A percentile compares a stretch with the other conserved stretches of the same genome.
Evolutionary conservation across 2,329 filamentous ascomycete genomes (phyloP).

Genomic region (Zymoseptoria brevis): DNA sequence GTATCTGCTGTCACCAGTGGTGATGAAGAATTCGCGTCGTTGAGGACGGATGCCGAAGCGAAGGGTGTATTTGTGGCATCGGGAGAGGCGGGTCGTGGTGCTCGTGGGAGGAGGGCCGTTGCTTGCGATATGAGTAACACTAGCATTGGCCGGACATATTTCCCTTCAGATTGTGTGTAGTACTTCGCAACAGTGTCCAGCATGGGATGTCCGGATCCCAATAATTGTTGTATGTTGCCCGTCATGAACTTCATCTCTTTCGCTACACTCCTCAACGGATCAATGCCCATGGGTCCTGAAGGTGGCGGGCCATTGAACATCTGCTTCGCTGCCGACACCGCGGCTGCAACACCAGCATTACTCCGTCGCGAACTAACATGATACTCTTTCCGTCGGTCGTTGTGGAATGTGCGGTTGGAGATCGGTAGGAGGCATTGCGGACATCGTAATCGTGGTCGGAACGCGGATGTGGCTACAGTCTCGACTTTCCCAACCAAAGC

Average conservation of each 20-base stretch:
- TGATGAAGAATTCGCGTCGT: slow-evolving; percentile 71
- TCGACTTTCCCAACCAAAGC: slow-evolving; percentile 26
- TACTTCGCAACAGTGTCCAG: slow-evolving; percentile 95
- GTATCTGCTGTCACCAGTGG: slow-evolving; percentile 44
- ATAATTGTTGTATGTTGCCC: slow-evolving; percentile 84
- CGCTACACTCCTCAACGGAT: slow-evolving; percentile 81
- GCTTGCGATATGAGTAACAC: slow-evolving; percentile 95
- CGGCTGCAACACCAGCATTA: slow-evolving; percentile 62
- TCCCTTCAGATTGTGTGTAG: slow-evolving; percentile 93
- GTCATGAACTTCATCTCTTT: slow-evolving; percentile 96
- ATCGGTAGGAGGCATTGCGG: slow-evolving; percentile 28
- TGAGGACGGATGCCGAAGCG: slow-evolving; percentile 54
- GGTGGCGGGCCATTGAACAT: slow-evolving; percentile 62
- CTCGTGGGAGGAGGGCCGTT: slow-evolving; percentile 69
- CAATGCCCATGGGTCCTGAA: slow-evolving; percentile 63
- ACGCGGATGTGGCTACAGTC: slow-evolving; percentile 18
- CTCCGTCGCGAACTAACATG: slow-evolving; percentile 36
- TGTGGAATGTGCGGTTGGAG: slow-evolving; percentile 21
- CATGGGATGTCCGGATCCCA: slow-evolving; percentile 89
- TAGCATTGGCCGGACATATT: slow-evolving; percentile 89
- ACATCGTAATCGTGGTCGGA: slow-evolving; percentile 15
- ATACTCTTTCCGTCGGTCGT: slow-evolving; percentile 23
- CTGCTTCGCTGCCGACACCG: slow-evolving; percentile 59
- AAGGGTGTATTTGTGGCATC: slow-evolving; percentile 52
- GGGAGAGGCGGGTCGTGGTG: slow-evolving; percentile 34